These are phyloP conservation scores for Syzygium syzygioides DNA, from an alignment of 441 rosid species.

Conservation along the genomic window DNA sequence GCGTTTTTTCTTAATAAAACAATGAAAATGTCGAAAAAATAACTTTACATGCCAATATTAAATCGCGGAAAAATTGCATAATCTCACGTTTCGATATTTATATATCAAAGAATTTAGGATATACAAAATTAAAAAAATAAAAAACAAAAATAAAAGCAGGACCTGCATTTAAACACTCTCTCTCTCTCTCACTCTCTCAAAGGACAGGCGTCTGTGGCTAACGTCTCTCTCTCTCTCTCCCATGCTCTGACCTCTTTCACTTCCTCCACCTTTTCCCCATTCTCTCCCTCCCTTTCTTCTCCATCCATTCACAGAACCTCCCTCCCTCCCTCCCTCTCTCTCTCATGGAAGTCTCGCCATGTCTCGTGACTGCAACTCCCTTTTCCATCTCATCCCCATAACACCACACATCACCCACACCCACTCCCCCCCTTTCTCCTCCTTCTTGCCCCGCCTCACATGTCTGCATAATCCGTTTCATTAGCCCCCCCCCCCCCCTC, in stretches of 20 bases:
- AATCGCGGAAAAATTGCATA: not conserved
- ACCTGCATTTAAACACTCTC: not conserved
- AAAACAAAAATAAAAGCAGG: not conserved
- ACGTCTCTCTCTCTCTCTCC: not conserved
- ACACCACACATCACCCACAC: not conserved
- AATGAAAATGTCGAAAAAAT: not conserved
- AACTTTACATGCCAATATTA: not conserved
- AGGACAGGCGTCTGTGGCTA: not conserved
- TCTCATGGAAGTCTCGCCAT: slow-evolving; percentile 17
- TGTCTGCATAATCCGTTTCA: not conserved
- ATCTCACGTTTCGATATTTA: not conserved
- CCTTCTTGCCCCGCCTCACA: not conserved
- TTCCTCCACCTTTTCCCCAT: not conserved
- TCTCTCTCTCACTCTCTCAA: not conserved
- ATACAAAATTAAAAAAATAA: not conserved
- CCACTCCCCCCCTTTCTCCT: not conserved
- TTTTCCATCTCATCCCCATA: not conserved
- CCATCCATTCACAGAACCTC: not conserved
- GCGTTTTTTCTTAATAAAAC: accelerated
- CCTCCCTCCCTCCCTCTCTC: slow-evolving; percentile 9
- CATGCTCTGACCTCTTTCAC: not conserved
- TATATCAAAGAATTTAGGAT: not conserved
- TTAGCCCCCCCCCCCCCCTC: too few relatives aligned
- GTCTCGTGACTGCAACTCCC: slow-evolving; percentile 19
- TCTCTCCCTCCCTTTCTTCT: not conserved